Evolutionary conservation across 257 asterid genomes (phyloP), one percentile per base, ranked within the genome.

Genomic region (Solanum sejunctum): DNA sequence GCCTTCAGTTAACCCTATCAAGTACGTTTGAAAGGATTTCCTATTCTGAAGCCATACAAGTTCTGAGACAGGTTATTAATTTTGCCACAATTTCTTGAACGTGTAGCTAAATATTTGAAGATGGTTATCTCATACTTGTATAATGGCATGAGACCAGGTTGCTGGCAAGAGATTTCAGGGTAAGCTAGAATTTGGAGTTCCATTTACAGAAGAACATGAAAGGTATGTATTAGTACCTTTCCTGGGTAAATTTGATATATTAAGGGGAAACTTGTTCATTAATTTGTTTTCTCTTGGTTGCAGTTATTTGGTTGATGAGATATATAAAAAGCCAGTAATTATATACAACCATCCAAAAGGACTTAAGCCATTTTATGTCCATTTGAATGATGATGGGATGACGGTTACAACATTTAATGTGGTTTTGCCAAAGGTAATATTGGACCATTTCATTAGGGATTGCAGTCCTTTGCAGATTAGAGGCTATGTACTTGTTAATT

Each of bases 161-260:
- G 70, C 91, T 1, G 87, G 58, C 70, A 90, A 88, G 70, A 90
- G 69, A 43, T 92, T 90, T 39, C 90, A 90, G 12, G 56, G 86
- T 41, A 86, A 84, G 86, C 84, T 92, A 32, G 92, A 93, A 85
- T 96, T 94, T 94, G 98, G 99, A 20, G 87, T 60, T 80, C 12
- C 91, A 84, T 92, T 96, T 80, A 84, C 86, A 4, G 99, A 96
- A 89, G 99, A 95, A 91, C 97, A 96, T 23, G 95, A 93, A 91
- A 90, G 94, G 98, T 93, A 85, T 12, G 63, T 7, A 20, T 52
- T 64, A 28, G 47, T 60, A 64, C 36, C 82, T 71, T 43, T 41
- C 72, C 41, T 6, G 47, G 18, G 51, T 43, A 58, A 58, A 21
- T 82, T 41, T 43, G 43, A 12, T 39, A 82, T 49, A 12, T 16